Base-by-base conservation (phyloP, 2,329 filamentous ascomycete genomes). In the Sarocladiaceae sp. region DNA sequence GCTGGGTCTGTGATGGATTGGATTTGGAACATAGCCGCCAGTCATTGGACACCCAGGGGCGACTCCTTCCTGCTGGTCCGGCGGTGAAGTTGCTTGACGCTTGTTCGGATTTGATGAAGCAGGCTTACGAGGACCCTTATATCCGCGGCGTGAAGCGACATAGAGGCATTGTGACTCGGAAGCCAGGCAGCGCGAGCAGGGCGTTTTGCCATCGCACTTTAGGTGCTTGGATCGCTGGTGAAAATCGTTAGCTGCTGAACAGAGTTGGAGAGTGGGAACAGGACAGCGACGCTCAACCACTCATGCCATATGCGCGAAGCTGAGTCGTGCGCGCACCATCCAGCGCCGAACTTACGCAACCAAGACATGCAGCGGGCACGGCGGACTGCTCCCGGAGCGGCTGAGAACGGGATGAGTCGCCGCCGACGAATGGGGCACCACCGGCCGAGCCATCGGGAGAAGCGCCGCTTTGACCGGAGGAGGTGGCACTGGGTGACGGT, bases 81-180 rank as follows among this genome's bases (percentile, higher is more conserved):
- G 53, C 12, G 61, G 57, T 21, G 73, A 69, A 16, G 70, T 70
- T 18, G 70, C 66, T 54, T 72, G 70, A 15, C 69, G 67, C 58
- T 76, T 78, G 56, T 70, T 70, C 9, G 67, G 65, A 53, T 69
- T 75, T 47, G 61, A 61, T 6, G 60, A 52, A n/a, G 58, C 51
- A 15, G 55, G 60, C 66, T 64, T 50, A 50, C 64, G 53, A 50
- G 63, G 58, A 12, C 83, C 82, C 62, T 85, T 87, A 66, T 85
- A 87, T 23, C 85, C 85, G 48, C 85, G 77, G 33, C 85, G 80
- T 31, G 84, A 88, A 34, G 83, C 80, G 40, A 87, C 78, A 58
- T 88, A 89, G 55, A 80, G 66, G 60, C 86, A 91, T 39, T 82
- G 72, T 15, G 72, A 65, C 45, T 74, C 73, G 39, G 74, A 72